A percentile compares a stretch with the other conserved stretches of the same genome.
These are phyloP conservation scores for Suhomyces canberraensis DNA, from an alignment of 805 yeast species.

Conservation along the genomic window DNA sequence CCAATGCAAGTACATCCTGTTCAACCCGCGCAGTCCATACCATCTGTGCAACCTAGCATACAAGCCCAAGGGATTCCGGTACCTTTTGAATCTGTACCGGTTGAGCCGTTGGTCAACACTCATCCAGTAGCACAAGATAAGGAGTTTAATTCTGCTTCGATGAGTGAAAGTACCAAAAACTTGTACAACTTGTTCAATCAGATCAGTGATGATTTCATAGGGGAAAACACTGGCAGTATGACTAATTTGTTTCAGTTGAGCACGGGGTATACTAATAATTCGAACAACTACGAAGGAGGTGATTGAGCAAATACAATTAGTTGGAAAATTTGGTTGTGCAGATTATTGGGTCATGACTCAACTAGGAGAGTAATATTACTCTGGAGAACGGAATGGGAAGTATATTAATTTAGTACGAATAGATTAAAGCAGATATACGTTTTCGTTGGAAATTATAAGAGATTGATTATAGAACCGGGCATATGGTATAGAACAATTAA, in stretches of 20 bases:
- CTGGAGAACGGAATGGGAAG: too few species aligned
- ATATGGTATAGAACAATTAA: too few species aligned
- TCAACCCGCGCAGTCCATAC: not conserved
- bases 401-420: too few species aligned
- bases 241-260: slow-evolving; percentile 25
- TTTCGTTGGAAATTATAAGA: too few species aligned
- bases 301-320: too few species aligned
- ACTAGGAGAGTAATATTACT: too few species aligned
- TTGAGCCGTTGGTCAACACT: not conserved
- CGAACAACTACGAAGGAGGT: too few species aligned
- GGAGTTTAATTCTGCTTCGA: slow-evolving; percentile 2
- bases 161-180: slow-evolving; percentile 30
- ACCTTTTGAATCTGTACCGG: not conserved
- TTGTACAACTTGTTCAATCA: slow-evolving; percentile 29
- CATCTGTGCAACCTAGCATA: not conserved
- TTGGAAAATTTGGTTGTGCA: too few species aligned
- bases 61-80: not conserved
- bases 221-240: slow-evolving; percentile 7
- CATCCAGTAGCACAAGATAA: not conserved
- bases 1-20: not conserved
- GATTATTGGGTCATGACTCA: too few species aligned
- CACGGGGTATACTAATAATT: not conserved
- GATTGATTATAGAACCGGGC: too few species aligned
- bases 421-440: too few species aligned
- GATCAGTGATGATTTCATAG: slow-evolving; percentile 20